These are phyloP conservation scores for Kwoniella dejecticola DNA, from an alignment of 768 basidiomycete genomes.

Conservation along the genomic window DNA sequence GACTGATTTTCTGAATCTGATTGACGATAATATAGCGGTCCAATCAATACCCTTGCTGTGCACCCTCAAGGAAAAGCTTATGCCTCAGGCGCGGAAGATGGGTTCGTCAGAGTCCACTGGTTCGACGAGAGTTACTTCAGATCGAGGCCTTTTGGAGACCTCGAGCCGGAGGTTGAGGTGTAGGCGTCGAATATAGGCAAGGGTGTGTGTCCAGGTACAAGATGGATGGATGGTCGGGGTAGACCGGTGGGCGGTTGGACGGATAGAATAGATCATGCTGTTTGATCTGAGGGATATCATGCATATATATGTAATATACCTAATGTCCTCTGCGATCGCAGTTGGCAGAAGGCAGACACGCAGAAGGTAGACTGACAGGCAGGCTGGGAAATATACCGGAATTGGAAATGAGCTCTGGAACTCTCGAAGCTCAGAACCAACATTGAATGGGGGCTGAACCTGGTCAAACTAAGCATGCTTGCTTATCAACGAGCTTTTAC, in stretches of 20 bases:
- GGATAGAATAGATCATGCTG: too few species aligned
- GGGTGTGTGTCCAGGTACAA: too few species aligned
- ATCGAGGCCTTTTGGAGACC: slow-evolving; percentile 84
- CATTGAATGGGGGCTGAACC: too few species aligned
- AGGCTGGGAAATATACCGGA: too few species aligned
- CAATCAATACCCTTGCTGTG: slow-evolving; percentile 73
- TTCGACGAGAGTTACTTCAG: slow-evolving; percentile 95
- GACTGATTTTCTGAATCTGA: background rate
- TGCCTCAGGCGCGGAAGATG: slow-evolving; percentile 95
- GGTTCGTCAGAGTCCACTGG: slow-evolving; percentile 62
- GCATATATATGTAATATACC: slow-evolving; percentile 22
- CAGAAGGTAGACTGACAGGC: too few species aligned
- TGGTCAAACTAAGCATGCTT: too few species aligned
- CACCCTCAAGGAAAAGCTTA: slow-evolving; percentile 85
- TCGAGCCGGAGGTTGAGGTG: slow-evolving; percentile 69
- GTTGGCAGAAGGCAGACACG: too few species aligned
- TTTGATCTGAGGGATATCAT: background rate
- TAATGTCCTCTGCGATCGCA: background rate
- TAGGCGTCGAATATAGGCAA: slow-evolving; percentile 9
- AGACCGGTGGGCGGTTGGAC: too few species aligned
- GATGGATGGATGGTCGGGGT: too few species aligned
- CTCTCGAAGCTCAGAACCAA: too few species aligned
- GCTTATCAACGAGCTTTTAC: too few species aligned
- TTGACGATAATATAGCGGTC: slow-evolving; percentile 37
- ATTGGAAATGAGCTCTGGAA: too few species aligned